Percentiles rank a stretch among this genome's conserved stretches.
Conservation (phyloP, 176 grass and related monocot genomes). For the Triticum turgidum region DNA sequence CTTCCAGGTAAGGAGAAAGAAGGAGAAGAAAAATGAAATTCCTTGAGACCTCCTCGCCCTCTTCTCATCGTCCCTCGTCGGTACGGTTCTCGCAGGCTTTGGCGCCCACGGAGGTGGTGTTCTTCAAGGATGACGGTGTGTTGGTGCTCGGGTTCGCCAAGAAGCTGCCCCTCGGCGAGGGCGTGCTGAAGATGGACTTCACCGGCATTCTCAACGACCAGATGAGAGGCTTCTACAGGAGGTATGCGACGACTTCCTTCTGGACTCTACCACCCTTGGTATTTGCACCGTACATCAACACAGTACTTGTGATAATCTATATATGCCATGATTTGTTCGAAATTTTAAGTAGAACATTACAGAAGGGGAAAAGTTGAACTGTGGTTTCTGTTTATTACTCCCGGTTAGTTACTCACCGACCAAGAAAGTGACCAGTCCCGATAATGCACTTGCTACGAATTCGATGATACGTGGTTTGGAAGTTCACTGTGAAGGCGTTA, state of each 20-base stretch:
- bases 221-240: conserved; percentile 82
- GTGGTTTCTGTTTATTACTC: background rate
- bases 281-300: background rate
- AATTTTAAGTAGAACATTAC: background rate
- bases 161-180: conserved; percentile 48
- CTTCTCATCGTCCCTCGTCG: background rate
- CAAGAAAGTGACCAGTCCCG: too few relatives aligned
- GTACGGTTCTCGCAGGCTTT: conserved; percentile 16
- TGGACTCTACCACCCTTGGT: background rate
- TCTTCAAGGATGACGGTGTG: conserved; percentile 59
- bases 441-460: too few relatives aligned
- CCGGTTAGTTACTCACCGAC: background rate
- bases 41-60: background rate
- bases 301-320: background rate
- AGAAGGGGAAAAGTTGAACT: background rate
- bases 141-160: conserved; percentile 59
- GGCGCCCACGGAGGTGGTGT: conserved; percentile 31
- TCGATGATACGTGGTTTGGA: background rate
- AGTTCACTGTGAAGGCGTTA: background rate
- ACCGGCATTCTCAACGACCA: conserved; percentile 66
- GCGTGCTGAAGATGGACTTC: conserved; percentile 58
- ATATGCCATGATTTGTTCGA: too few relatives aligned
- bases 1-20: conserved; percentile 21
- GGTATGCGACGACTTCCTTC: conserved; percentile 27
- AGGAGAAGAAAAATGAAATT: background rate